These are phyloP conservation scores for Amoeboradix gromovi DNA, from an alignment of 371 early-diverging fungal species.

Conservation along the genomic window DNA sequence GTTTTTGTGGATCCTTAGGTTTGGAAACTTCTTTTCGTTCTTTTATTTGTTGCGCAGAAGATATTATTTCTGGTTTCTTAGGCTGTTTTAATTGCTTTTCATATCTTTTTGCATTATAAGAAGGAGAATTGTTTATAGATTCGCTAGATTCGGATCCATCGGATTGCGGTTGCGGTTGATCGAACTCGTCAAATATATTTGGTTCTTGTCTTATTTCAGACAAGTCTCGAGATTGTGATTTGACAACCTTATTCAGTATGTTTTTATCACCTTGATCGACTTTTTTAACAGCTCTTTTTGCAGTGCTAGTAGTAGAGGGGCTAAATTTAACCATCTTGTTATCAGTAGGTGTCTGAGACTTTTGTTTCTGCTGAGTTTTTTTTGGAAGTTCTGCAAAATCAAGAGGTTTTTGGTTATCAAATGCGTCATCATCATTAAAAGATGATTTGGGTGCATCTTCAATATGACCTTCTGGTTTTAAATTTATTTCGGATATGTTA, in stretches of 20 bases:
- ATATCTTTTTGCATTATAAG: not conserved
- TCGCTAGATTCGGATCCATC: not conserved
- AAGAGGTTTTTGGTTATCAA: not conserved
- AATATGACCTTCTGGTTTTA: not conserved
- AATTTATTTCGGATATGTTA: not conserved
- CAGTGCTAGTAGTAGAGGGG: not conserved
- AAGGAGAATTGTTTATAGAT: not conserved
- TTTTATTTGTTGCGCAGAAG: not conserved
- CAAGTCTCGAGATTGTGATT: not conserved
- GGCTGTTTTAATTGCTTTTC: not conserved
- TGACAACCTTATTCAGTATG: not conserved
- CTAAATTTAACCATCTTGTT: too few species aligned
- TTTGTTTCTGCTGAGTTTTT: not conserved
- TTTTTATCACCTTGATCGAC: not conserved
- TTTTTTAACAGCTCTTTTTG: not conserved
- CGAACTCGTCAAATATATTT: not conserved
- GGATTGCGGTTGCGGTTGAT: not conserved
- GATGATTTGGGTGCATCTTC: not conserved
- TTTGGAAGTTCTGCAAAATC: not conserved
- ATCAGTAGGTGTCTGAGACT: too few species aligned
- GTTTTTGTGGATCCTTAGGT: too few species aligned
- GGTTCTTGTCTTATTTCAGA: not conserved
- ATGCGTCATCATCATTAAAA: not conserved
- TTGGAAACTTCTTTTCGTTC: too few species aligned
- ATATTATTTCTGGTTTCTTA: not conserved